Conservation (phyloP, 2,329 filamentous ascomycete species). For the Penicillium oxalicum region DNA sequence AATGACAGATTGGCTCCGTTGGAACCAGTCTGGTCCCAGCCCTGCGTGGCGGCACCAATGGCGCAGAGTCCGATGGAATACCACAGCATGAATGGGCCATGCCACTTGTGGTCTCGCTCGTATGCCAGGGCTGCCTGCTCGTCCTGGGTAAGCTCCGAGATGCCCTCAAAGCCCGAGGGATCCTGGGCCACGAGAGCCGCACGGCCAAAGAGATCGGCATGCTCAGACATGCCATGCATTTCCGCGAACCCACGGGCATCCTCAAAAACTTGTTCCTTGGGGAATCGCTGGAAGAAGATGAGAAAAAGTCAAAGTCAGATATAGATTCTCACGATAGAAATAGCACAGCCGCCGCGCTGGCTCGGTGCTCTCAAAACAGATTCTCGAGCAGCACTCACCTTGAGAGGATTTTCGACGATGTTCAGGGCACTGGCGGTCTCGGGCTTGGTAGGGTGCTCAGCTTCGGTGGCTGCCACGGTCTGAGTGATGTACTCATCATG, state of each 20-base stretch:
- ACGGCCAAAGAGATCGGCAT: slow-evolving; percentile 33
- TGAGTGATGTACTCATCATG: slow-evolving; percentile 9
- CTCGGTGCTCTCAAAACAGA: too few relatives aligned
- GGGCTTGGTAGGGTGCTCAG: slow-evolving; percentile 17
- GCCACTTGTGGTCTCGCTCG: slow-evolving; percentile 45
- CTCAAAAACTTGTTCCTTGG: slow-evolving; percentile 25
- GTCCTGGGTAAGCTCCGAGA: slow-evolving; percentile 36
- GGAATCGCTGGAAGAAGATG: slow-evolving; percentile 21
- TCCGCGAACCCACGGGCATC: slow-evolving; percentile 30
- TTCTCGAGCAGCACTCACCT: slow-evolving; percentile 26
- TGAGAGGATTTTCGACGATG: slow-evolving; percentile 44
- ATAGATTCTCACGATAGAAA: too few relatives aligned
- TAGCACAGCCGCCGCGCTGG: too few relatives aligned
- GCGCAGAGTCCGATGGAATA: slow-evolving; percentile 46
- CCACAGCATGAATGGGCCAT: slow-evolving; percentile 42
- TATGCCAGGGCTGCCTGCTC: slow-evolving; percentile 41
- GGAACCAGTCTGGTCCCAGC: slow-evolving; percentile 50
- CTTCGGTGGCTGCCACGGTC: neutral
- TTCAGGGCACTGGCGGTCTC: slow-evolving; percentile 42
- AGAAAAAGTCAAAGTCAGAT: neutral
- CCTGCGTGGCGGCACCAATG: slow-evolving; percentile 46
- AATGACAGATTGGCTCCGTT: slow-evolving; percentile 50
- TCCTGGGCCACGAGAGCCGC: slow-evolving; percentile 34
- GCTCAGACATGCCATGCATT: slow-evolving; percentile 29
- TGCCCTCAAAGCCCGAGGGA: slow-evolving; percentile 15